Evolutionary conservation across 2,329 filamentous ascomycete genomes (phyloP), one percentile per base, ranked within the genome.

Genomic region (Aureobasidium leucospermi): DNA sequence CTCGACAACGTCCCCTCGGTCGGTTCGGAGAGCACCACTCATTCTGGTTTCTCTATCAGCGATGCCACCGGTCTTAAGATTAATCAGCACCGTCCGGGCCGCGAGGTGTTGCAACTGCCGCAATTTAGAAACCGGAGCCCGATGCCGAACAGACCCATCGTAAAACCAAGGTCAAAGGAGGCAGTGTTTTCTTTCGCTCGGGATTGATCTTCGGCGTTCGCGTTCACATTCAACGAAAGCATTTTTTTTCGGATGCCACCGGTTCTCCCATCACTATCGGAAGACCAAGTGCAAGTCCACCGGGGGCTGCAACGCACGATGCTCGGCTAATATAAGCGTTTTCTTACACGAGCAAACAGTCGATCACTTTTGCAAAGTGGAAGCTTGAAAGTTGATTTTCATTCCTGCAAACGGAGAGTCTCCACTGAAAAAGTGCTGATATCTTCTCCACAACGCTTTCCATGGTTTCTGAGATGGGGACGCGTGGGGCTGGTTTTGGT

Each of bases 241-340:
- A 13, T 8, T 8, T 32, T 3, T 3, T 8, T 15, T 53, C 49
- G 49, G 38, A 53, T 53, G 38, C n/a, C 28, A 13, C 23, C 10
- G 23, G 23, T 23, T 23, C 23, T 23, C 23, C 23, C 1, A 42
- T 32, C 9, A 13, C 6, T 31, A 4, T 13, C 31, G 15, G 31
- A 31, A 36, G 8, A 36, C 34, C 47, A 42, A 10, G 39, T 45
- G 23, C 28, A 15, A 16, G 31, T 39, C 19, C 47, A 23, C 13
- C 28, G 49, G 38, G 19, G 23, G 23, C 23, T 23, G 23, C 23
- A 23, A 23, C 23, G 15, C 38, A 42, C 6, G 15, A 11, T 53
- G 28, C 39, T 56, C 41, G 52, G 39, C 52, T 56, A 45, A 56
- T 45, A 56, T n/a, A 45, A 56, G 41, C 39, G 29, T 56, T 56